Base-by-base conservation (phyloP, 768 basidiomycete genomes). In the Cystofilobasidium ferigula region DNA sequence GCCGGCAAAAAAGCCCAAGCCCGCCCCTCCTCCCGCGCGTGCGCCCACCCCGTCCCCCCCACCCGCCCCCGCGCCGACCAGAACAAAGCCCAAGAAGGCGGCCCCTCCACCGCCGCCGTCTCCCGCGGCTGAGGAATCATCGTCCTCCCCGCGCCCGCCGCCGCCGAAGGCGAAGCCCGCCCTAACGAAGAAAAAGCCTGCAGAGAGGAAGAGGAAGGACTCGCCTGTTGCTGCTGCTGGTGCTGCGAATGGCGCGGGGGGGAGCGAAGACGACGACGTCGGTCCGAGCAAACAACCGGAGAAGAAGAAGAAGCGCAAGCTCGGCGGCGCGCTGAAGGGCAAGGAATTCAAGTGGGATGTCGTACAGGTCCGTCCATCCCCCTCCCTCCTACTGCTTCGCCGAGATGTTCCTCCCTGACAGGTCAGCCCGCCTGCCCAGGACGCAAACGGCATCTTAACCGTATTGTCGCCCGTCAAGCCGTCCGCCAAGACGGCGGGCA, bases 221-320 rank as follows among this genome's bases (percentile, higher is more conserved):
- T n/a, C 40, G 40, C 14, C 40, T 14, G 16, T 18, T 42, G 40
- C 40, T 3, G 40, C 40, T 18, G 40, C 40, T 42, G 40, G 14
- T 42, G 40, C 40, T 3, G 40, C 13, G 5, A 18, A 6, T 3
- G 40, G 16, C 40, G 51, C 26, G 4, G 28, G 7, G 14, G 51
- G 3, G 51, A 9, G 13, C 51, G 51, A 54, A 5, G 51, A 54
- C 16, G 51, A 54, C 51, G 51, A 16, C 2, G 47, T 9, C 51
- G 51, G 20, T 6, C 18, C 51, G 10, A 18, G 10, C 3, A 14
- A 32, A 32, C 28, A 28, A 28, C n/a, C n/a, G 28, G 51, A 54
- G 30, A 54, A 54, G 51, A 54, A 54, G 51, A 54, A 54, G 51
- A 54, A 54, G 51, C 51, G 51, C 26, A 54, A 54, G 30, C 51